Base-by-base conservation (phyloP, 768 basidiomycete species). In the Lyophyllum semitale region DNA sequence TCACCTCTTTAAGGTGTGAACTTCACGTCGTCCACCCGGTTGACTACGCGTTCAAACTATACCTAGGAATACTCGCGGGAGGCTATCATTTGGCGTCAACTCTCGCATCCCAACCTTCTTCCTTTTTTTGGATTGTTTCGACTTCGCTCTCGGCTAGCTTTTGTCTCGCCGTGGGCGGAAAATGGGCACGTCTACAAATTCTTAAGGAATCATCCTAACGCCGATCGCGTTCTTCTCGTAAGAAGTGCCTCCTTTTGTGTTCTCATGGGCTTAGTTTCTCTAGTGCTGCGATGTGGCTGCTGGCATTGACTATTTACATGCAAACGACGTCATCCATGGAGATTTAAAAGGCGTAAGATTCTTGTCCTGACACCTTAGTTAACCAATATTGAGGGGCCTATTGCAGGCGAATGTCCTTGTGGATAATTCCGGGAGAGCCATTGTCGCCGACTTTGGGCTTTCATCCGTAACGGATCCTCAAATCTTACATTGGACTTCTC, bases 91-190 rank as follows among this genome's bases (percentile, higher is more conserved):
- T 48, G 48, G 48, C 32, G 33, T 48, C 48, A 53, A 23, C 33
- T 53, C 12, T 37, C 33, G 25, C 44, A 53, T 38, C 23, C 13
- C 18, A 53, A 53, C 22, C 25, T 53, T 22, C 43, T 53, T 35
- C 52, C 52, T 11, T 53, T 53, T 22, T 46, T 17, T 4, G 52
- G 52, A 27, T 40, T 40, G n/a, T 18, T 15, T 37, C 68, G 68
- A 37, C 48, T 53, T 11, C 55, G 61, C 25, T 53, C 55, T 4
- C 61, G 70, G 32, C 52, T 71, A 20, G 71, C 68, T 46, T 66
- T 73, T 29, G 70, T 74, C 4, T 72, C 70, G 0, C 71, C 73
- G 4, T 75, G 71, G 73, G 72, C 72, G 70, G 63, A 71, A 46
- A 67, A 69, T 42, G 72, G 73, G 1, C 70, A 71, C 35, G 58